Percentiles rank a stretch among this genome's conserved stretches.
phyloP scores from a whole-genome alignment of 768 basidiomycete species.

The Mycena capillaripes region DNA sequence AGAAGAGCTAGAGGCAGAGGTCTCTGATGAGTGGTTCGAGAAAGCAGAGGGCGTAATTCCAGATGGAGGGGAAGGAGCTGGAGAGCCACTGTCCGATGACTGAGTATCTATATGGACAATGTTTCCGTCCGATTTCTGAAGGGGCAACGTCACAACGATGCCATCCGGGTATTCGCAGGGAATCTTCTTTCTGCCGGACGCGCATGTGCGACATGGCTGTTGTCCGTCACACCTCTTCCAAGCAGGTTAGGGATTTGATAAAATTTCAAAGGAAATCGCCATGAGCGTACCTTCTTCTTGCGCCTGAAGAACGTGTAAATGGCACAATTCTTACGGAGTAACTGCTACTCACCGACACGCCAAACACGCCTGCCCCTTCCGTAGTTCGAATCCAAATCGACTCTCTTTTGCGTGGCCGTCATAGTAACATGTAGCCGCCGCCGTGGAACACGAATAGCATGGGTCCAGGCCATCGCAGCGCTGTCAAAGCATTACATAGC shows the following conservation, averaged over 20 bases:
- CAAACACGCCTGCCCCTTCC: constrained; percentile 25
- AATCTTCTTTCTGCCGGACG: constrained; percentile 3
- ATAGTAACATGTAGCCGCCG: constrained; percentile 2
- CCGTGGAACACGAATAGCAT: constrained; percentile 12
- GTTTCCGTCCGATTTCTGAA: neutral
- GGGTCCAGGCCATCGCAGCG: constrained; percentile 24
- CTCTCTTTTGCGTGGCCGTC: neutral
- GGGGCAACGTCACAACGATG: neutral
- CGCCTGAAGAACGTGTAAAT: constrained; percentile 1
- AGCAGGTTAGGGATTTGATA: neutral
- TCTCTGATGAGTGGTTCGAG: neutral
- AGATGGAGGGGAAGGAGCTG: neutral
- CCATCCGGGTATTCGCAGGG: constrained; percentile 24
- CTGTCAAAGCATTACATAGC: neutral
- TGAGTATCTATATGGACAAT: neutral
- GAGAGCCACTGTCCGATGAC: neutral
- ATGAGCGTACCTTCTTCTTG: constrained; percentile 26
- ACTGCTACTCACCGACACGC: constrained; percentile 15
- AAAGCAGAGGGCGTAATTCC: neutral
- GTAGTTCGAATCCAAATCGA: neutral
- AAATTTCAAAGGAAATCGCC: neutral
- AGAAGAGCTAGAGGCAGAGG: neutral
- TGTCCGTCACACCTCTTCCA: constrained; percentile 23
- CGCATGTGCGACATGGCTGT: constrained; percentile 24
- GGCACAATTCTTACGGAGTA: neutral